Evolutionary conservation across 768 basidiomycete species (phyloP).

Genomic region (Postia placenta): DNA sequence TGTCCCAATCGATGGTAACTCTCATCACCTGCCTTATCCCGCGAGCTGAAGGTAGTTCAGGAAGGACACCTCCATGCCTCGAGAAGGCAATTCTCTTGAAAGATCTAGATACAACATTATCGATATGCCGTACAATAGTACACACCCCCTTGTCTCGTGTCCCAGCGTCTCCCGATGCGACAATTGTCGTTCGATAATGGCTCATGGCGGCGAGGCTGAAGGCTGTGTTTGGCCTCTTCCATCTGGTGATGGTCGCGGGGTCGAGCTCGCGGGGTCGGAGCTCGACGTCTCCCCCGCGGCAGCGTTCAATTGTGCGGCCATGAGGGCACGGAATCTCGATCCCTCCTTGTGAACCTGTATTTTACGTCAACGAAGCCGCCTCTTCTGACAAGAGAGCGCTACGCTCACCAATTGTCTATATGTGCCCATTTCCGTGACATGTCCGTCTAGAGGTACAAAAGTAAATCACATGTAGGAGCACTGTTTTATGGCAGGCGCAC

Average conservation of each 20-base stretch:
- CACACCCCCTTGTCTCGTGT: background rate
- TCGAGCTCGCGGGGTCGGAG: background rate
- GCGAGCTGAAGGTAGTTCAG: too few species aligned
- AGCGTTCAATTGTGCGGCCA: conserved; percentile 83
- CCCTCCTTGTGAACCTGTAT: conserved; percentile 54
- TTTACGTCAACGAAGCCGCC: background rate
- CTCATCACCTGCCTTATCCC: too few species aligned
- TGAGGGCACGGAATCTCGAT: conserved; percentile 79
- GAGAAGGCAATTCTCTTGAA: background rate
- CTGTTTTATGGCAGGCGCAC: conserved; percentile 30
- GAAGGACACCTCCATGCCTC: background rate
- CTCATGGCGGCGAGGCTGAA: background rate
- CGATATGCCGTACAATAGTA: background rate
- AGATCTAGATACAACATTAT: conserved; percentile 1
- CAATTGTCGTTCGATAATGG: too few species aligned
- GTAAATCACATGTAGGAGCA: background rate
- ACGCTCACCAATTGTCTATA: conserved; percentile 66
- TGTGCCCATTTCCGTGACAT: conserved; percentile 75
- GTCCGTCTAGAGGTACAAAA: conserved; percentile 45
- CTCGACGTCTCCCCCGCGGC: conserved; percentile 19
- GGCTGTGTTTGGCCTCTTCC: background rate
- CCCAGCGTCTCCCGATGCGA: too few species aligned
- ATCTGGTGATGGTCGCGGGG: background rate
- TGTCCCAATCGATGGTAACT: background rate
- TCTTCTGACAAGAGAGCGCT: background rate